These are phyloP conservation scores for Pterocarpus macrocarpus DNA, from an alignment of 306 rosid genomes.

Conservation along the genomic window DNA sequence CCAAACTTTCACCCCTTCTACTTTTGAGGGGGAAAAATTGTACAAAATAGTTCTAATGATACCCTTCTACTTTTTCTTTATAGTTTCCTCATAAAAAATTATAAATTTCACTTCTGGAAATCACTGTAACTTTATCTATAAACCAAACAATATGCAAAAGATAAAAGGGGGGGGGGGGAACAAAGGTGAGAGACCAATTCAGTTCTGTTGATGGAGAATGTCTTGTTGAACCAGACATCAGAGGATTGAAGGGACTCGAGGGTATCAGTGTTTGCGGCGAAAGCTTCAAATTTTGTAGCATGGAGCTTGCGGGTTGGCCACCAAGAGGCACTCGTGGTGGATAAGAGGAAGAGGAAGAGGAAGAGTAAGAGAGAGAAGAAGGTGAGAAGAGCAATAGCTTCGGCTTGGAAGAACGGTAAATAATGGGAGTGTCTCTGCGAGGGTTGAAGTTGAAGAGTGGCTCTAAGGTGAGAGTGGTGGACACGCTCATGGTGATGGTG, in stretches of 20 bases:
- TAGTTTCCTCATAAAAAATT: not conserved
- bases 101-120: not conserved
- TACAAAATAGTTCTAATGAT: slow-evolving; percentile 4
- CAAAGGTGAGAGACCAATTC: slow-evolving; percentile 58
- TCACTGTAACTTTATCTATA: not conserved
- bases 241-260: slow-evolving; percentile 57
- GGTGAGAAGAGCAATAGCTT: slow-evolving; percentile 36
- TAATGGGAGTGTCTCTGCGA: slow-evolving; percentile 30
- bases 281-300: slow-evolving; percentile 52
- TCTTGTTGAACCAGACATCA: slow-evolving; percentile 54
- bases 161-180: too few relatives aligned
- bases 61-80: slow-evolving; percentile 28
- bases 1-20: not conserved
- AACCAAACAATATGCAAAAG: not conserved
- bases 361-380: slow-evolving; percentile 37
- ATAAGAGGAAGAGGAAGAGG: too few relatives aligned
- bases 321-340: slow-evolving; percentile 39
- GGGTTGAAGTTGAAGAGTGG: slow-evolving; percentile 58
- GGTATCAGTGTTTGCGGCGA: slow-evolving; percentile 54
- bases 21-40: not conserved
- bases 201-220: slow-evolving; percentile 63
- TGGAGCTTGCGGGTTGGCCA: slow-evolving; percentile 44
- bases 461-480: slow-evolving; percentile 62
- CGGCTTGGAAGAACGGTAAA: slow-evolving; percentile 39
- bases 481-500: slow-evolving; percentile 64